Evolutionary conservation across 1,284 basidiomycete species (phyloP).

Genomic region (Cryptococcus wingfieldii): DNA sequence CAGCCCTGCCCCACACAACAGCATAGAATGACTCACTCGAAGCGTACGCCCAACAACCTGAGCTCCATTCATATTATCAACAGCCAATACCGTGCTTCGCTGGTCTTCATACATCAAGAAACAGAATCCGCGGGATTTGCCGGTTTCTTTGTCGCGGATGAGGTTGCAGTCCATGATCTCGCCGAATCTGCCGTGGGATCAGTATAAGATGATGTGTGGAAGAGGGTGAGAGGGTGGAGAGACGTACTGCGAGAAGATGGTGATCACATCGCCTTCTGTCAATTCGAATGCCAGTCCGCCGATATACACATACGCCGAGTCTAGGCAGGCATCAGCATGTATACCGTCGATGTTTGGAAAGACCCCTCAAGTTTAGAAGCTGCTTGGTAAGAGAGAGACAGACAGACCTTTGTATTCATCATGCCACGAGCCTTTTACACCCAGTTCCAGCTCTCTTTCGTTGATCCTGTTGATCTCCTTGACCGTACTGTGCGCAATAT

Average conservation of each 20-base stretch:
- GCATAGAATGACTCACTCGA: constrained; percentile 53
- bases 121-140: constrained; percentile 84
- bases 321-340: constrained; percentile 46
- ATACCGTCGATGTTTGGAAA: no score
- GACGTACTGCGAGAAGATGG: constrained; percentile 92
- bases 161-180: constrained; percentile 93
- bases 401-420: constrained; percentile 81
- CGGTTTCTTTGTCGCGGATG: constrained; percentile 84
- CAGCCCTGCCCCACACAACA: not conserved
- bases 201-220: not conserved
- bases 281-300: constrained; percentile 81
- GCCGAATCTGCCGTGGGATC: constrained; percentile 64
- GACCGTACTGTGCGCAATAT: constrained; percentile 64
- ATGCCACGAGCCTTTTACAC: constrained; percentile 82
- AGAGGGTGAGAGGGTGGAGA: not conserved
- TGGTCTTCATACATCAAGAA: constrained; percentile 99
- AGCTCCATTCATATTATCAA: constrained; percentile 97
- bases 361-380: not conserved
- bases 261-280: constrained; percentile 96
- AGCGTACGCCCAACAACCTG: constrained; percentile 79
- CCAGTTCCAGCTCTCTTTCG: constrained; percentile 82
- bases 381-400: not conserved
- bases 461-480: constrained; percentile 92
- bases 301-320: constrained; percentile 91
- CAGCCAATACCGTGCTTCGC: constrained; percentile 88